Percentiles rank a stretch among this genome's conserved stretches.
These are phyloP conservation scores for Claviceps paspali DNA, from an alignment of 2,329 filamentous ascomycete genomes.

Conservation along the genomic window DNA sequence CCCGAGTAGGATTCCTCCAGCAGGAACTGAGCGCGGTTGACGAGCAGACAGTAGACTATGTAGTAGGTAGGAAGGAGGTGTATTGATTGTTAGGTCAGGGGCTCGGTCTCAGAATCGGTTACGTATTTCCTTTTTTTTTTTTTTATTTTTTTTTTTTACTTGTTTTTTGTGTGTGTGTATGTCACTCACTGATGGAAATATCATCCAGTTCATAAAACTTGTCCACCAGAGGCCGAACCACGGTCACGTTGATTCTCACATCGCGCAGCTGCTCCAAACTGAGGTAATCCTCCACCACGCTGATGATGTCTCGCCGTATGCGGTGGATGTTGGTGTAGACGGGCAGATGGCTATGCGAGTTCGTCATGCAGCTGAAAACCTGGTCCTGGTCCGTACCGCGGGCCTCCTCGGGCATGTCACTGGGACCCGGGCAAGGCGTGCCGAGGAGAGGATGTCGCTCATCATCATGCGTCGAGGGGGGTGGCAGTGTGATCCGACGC, in stretches of 20 bases:
- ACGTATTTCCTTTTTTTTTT: too few relatives aligned
- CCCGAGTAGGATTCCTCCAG: slow-evolving; percentile 60
- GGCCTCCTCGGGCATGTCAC: slow-evolving; percentile 14
- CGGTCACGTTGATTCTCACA: slow-evolving; percentile 65
- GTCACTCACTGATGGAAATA: slow-evolving; percentile 51
- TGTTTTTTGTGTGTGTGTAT: too few relatives aligned
- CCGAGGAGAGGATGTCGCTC: slow-evolving; percentile 22
- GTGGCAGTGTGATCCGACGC: slow-evolving; percentile 18
- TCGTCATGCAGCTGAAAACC: slow-evolving; percentile 38
- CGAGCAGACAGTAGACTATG: slow-evolving; percentile 70
- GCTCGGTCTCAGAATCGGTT: too few relatives aligned
- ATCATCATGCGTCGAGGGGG: slow-evolving; percentile 10
- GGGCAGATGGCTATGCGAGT: slow-evolving; percentile 47
- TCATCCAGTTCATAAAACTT: slow-evolving; percentile 67
- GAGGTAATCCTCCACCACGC: slow-evolving; percentile 46
- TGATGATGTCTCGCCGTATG: slow-evolving; percentile 47
- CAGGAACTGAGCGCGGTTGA: slow-evolving; percentile 68
- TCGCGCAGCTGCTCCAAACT: slow-evolving; percentile 65
- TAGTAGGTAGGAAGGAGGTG: too few relatives aligned
- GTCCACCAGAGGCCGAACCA: slow-evolving; percentile 71
- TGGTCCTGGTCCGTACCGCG: slow-evolving; percentile 10
- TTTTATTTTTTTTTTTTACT: too few relatives aligned
- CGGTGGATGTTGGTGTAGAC: slow-evolving; percentile 69
- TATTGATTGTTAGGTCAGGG: background rate
- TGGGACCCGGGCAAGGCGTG: slow-evolving; percentile 15